A percentile compares a stretch with the other conserved stretches of the same genome.
Evolutionary conservation across 768 basidiomycete genomes (phyloP).

Genomic region (Tylopilus rubrobrunneus): DNA sequence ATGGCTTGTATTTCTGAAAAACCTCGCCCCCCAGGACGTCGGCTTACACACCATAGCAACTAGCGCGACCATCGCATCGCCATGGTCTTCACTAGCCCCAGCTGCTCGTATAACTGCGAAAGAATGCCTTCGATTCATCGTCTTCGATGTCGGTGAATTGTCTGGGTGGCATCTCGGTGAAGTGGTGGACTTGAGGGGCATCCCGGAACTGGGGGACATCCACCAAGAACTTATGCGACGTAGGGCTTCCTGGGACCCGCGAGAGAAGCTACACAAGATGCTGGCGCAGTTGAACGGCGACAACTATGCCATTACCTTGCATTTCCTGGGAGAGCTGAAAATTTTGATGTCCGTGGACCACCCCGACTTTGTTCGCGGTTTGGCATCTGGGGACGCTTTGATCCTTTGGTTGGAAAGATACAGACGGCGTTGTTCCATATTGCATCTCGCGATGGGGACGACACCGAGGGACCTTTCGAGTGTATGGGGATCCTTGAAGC

Average conservation of each 20-base stretch:
- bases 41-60: constrained; percentile 85
- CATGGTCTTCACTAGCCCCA: constrained; percentile 61
- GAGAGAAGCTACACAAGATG: constrained; percentile 57
- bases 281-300: constrained; percentile 74
- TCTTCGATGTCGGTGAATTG: constrained; percentile 56
- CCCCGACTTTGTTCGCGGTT: constrained; percentile 48
- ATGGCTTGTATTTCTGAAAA: constrained; percentile 72
- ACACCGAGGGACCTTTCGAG: constrained; percentile 69
- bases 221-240: constrained; percentile 39
- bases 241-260: constrained; percentile 49
- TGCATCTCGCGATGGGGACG: constrained; percentile 77
- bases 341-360: constrained; percentile 52
- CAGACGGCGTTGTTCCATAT: constrained; percentile 63
- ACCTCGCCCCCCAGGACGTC: constrained; percentile 63
- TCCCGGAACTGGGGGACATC: constrained; percentile 58
- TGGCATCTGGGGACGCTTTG: constrained; percentile 82
- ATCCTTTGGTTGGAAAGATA: constrained; percentile 66
- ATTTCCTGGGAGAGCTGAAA: constrained; percentile 75
- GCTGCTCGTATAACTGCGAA: too few relatives aligned
- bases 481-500: constrained; percentile 92
- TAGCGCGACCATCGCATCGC: constrained; percentile 75
- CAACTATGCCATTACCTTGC: constrained; percentile 71
- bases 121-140: constrained; percentile 56
- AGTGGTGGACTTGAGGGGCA: constrained; percentile 70
- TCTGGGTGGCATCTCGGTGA: constrained; percentile 63